Base-by-base conservation (phyloP, 257 asterid species). In the Jasminum sambac region DNA sequence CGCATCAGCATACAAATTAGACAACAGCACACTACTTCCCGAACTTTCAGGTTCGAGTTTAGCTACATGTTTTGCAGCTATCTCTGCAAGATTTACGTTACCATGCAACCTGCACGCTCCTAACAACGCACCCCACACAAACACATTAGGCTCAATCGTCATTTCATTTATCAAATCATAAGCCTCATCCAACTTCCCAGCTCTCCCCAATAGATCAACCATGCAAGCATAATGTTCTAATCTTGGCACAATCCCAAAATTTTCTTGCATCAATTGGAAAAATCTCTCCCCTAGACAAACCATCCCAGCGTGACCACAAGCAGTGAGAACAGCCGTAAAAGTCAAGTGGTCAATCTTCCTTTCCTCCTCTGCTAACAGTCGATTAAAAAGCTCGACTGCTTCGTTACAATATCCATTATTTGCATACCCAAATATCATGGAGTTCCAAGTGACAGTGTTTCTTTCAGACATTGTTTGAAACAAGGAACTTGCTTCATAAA, bases 361-460 rank as follows among this genome's bases (percentile, higher is more conserved):
- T 42, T 74, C 86, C 50, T 81, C 88, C 65, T 76, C 71, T 43
- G 66, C 78, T 24, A 77, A 50, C 96, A 90, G 84, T 64, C 73
- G 67, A 66, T 74, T 37, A 68, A 89, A 89, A 59, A 90, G 84
- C 6, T 76, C 80, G 13, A 89, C 77, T 23, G 96, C 90, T 75
- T 84, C 81, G 0, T 58, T 17, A 52, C 90, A 80, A 46, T 66
- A 74, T 62, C 96, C 97, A 57, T 90, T 86, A 76, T 90, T 87
- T 6, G 95, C 95, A 16, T 73, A 90, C 7, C 92, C 95, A 57
- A 88, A 89, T 63, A 90, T 79, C 90, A 90, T 85, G n/a, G 96
- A 82, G 78, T 87, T 90, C 91, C 94, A 90, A 0, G 96, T 83
- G 30, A 79, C 89, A 1, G 82, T 82, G 64, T 64, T 90, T 59